Evolutionary conservation across 2,329 filamentous ascomycete genomes (phyloP), one percentile per base, ranked within the genome.

Genomic region (Aureobasidium musti): DNA sequence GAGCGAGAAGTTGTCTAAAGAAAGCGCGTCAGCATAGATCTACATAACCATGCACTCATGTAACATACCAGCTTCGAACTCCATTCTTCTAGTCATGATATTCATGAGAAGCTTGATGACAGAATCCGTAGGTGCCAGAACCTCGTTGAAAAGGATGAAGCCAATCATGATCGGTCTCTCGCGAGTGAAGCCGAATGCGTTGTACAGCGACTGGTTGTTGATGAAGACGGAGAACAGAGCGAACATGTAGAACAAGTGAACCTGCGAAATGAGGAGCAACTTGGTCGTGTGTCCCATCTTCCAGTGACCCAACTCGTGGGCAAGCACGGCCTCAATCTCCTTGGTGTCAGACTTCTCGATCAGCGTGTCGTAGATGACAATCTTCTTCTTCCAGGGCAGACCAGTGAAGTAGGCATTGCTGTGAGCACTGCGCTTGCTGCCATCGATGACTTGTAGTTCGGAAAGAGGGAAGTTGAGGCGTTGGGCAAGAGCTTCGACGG

Each of bases 331-430:
- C 67, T 97, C 91, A 47, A 99, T 93, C 79, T 99, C 95, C 75
- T 95, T 86, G 4, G 91, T 88, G 69, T 93, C 87, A 77, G 90
- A 95, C 86, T 98, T 97, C 80, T 97, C 94, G 69, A 99, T 92
- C 70, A 99, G 81, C 5, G 96, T 99, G 77, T 99, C 95, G 77
- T 97, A 99, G 76, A 99, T 96, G 74, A 99, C 95, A 82, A 99
- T 99, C 82, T 98, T 96, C 86, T 98, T 98, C 86, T 97, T 97
- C 93, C 94, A 99, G 49, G 95, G 95, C 66, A 99, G 86, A 68
- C 95, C 95, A 73, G 96, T 97, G 82, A 99, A 99, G 80, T 96
- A 96, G 23, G 91, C 91, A 75, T 96, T 96, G 80, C 89, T 92
- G 80, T 96, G 91, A 28, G 91, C 90, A 75, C 89, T 92, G 72